Percentiles rank a stretch among this genome's conserved stretches.
phyloP scores from a whole-genome alignment of 306 rosid species.

The Luffa aegyptiaca region DNA sequence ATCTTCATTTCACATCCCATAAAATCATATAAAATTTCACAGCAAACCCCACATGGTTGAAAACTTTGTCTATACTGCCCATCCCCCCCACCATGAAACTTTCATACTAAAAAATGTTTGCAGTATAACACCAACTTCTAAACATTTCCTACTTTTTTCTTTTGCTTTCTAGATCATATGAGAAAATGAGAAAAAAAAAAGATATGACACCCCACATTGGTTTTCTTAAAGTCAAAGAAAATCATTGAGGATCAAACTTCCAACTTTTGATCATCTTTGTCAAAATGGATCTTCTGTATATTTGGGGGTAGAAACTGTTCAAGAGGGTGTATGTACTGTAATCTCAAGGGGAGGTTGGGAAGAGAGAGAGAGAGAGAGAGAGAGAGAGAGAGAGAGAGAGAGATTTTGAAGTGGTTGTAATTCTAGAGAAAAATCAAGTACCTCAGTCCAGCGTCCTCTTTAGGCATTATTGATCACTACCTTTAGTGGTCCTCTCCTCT shows the following conservation, averaged over 20 bases:
- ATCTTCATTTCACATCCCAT: not conserved
- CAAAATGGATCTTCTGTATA: not conserved
- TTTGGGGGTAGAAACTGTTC: not conserved
- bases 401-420: not conserved
- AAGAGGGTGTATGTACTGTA: not conserved
- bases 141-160: not conserved
- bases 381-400: not conserved
- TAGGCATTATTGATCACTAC: conserved; percentile 7
- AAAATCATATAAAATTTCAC: conserved; percentile 10
- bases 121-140: not conserved
- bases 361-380: too few species aligned
- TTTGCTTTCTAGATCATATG: not conserved
- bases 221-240: conserved; percentile 3
- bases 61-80: not conserved
- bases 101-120: not conserved
- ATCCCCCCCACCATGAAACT: not conserved
- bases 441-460: conserved; percentile 1
- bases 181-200: not conserved
- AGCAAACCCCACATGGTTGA: conserved; percentile 67
- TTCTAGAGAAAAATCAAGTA: conserved; percentile 7
- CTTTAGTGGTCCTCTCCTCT: conserved; percentile 6
- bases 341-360: not conserved
- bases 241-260: not conserved
- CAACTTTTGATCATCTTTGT: not conserved
- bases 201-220: not conserved